phyloP scores from a whole-genome alignment of 495 filamentous ascomycete genomes.

The Neurospora tetraspora region DNA sequence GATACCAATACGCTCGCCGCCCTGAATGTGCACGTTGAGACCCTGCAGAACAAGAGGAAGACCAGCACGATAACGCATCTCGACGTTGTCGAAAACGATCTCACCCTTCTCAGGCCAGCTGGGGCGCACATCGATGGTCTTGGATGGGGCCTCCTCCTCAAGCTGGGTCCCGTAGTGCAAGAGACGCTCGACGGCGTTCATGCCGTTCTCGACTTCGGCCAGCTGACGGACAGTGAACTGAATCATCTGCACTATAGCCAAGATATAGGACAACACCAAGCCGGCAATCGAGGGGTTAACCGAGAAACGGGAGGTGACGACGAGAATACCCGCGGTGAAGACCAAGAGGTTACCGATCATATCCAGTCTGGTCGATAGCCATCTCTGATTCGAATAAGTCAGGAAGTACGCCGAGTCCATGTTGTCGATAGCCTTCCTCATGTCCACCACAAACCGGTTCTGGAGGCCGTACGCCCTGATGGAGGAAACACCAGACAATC shows the following conservation, averaged over 20 bases:
- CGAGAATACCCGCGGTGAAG: slow-evolving; percentile 78
- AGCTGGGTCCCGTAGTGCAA: slow-evolving; percentile 82
- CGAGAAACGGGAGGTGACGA: slow-evolving; percentile 86
- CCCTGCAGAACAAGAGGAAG: slow-evolving; percentile 78
- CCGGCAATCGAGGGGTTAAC: slow-evolving; percentile 78
- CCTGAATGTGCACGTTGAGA: slow-evolving; percentile 63
- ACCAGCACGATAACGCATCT: slow-evolving; percentile 82
- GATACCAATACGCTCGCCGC: slow-evolving; percentile 86
- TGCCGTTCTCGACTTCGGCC: slow-evolving; percentile 93
- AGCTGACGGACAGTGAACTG: slow-evolving; percentile 92
- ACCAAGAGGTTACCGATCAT: slow-evolving; percentile 72
- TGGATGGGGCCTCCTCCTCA: slow-evolving; percentile 78
- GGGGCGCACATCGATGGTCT: slow-evolving; percentile 53
- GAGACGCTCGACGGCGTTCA: slow-evolving; percentile 94
- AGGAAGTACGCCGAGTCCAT: slow-evolving; percentile 94
- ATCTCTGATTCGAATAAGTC: slow-evolving; percentile 88
- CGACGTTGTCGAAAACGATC: slow-evolving; percentile 72
- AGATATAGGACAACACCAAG: slow-evolving; percentile 83
- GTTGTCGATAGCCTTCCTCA: slow-evolving; percentile 64
- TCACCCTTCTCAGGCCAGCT: slow-evolving; percentile 79
- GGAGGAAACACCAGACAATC: slow-evolving; percentile 67
- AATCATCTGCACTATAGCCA: slow-evolving; percentile 90
- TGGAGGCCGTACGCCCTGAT: slow-evolving; percentile 85
- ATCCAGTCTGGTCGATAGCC: slow-evolving; percentile 79
- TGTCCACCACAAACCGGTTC: slow-evolving; percentile 56